A percentile compares a stretch with the other conserved stretches of the same genome.
phyloP scores from a whole-genome alignment of 1,284 basidiomycete genomes.

The Takashimella tepidaria region DNA sequence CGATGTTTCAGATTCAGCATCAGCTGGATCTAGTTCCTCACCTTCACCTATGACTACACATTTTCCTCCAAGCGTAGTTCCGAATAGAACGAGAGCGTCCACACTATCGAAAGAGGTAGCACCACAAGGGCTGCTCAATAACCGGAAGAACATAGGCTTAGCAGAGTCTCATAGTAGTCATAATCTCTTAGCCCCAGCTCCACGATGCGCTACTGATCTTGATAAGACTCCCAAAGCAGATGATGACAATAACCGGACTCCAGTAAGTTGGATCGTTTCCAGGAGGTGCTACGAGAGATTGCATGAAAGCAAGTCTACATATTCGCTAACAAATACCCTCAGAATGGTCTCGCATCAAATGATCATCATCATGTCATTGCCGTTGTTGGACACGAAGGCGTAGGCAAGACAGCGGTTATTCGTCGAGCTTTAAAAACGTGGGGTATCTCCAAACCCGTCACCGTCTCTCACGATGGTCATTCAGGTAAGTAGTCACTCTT shows the following conservation, averaged over 20 bases:
- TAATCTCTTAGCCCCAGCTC: too few relatives aligned
- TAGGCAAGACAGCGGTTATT: slow-evolving; percentile 45
- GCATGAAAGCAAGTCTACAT: too few relatives aligned
- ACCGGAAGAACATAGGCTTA: too few relatives aligned
- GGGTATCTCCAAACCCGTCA: slow-evolving; percentile 28
- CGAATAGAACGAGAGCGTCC: neutral
- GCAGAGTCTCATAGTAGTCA: too few relatives aligned
- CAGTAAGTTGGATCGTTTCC: neutral
- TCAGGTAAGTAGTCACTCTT: slow-evolving; percentile 20
- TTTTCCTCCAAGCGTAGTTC: neutral
- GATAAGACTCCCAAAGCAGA: neutral
- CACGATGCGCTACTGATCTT: too few relatives aligned
- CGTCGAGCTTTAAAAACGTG: slow-evolving; percentile 37
- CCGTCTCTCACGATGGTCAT: slow-evolving; percentile 17
- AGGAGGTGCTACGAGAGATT: too few relatives aligned
- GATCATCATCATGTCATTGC: slow-evolving; percentile 38
- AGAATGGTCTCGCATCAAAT: neutral
- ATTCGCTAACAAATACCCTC: neutral
- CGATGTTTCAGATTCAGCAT: slow-evolving; percentile 12
- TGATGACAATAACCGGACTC: neutral
- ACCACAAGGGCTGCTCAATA: neutral
- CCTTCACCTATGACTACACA: neutral
- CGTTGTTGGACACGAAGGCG: slow-evolving; percentile 37
- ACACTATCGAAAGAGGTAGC: neutral
- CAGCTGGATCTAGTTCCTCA: neutral